Percentiles rank a stretch among this genome's conserved stretches.
Evolutionary conservation across 116 monocot species (phyloP).

Genomic region (Papilionanthe hybrid): DNA sequence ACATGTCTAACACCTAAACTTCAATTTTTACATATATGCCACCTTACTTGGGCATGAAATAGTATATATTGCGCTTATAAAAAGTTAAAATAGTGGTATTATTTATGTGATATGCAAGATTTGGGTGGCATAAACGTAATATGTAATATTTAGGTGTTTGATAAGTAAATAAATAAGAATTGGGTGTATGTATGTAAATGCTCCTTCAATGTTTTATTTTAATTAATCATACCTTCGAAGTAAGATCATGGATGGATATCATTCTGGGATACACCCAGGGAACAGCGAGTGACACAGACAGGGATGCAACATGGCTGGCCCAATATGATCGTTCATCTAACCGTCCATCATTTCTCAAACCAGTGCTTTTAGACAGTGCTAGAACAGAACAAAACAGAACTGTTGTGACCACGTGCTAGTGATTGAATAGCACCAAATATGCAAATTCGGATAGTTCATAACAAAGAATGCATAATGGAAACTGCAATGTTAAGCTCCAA

Average conservation of each 20-base stretch:
- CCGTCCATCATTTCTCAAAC: constrained; percentile 84
- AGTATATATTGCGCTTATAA: too few relatives aligned
- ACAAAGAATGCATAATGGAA: neutral
- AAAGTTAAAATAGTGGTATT: too few relatives aligned
- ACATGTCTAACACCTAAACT: too few relatives aligned
- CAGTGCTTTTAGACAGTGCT: constrained; percentile 86
- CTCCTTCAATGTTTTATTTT: neutral
- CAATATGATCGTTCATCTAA: constrained; percentile 94
- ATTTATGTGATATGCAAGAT: too few relatives aligned
- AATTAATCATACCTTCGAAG: constrained; percentile 51
- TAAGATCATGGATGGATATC: constrained; percentile 77
- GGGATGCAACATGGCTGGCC: constrained; percentile 48
- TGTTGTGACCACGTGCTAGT: neutral
- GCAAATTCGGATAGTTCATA: neutral
- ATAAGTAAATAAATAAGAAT: too few relatives aligned
- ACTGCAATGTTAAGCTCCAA: neutral
- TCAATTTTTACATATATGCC: too few relatives aligned
- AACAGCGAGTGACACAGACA: constrained; percentile 60
- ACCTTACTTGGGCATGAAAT: too few relatives aligned
- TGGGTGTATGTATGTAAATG: too few relatives aligned
- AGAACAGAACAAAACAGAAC: constrained; percentile 15
- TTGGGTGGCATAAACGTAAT: too few relatives aligned
- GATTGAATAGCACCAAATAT: neutral
- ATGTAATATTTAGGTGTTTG: too few relatives aligned
- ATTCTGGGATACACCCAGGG: constrained; percentile 94